A percentile compares a stretch with the other conserved stretches of the same genome.
phyloP scores from a whole-genome alignment of 2,329 filamentous ascomycete genomes.

The Pyricularia sp. region DNA sequence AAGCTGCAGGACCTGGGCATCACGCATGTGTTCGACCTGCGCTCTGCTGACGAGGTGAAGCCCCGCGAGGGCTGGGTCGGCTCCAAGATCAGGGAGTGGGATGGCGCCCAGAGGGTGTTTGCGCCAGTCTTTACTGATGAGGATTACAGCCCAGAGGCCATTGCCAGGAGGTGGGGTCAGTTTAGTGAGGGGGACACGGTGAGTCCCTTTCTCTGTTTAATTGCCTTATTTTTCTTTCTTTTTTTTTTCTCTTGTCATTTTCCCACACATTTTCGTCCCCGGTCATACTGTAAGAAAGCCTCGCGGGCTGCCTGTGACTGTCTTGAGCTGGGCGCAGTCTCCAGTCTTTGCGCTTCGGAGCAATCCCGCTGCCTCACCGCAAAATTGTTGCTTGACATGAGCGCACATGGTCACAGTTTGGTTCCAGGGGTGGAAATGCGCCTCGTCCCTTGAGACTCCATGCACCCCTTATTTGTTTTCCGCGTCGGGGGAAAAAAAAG shows the following conservation, averaged over 20 bases:
- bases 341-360: background rate
- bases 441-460: background rate
- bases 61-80: constrained; percentile 18
- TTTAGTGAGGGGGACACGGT: constrained; percentile 41
- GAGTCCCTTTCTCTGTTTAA: constrained; percentile 5
- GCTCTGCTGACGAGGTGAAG: constrained; percentile 47
- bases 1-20: constrained; percentile 45
- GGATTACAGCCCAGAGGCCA: constrained; percentile 48
- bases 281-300: background rate
- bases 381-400: background rate
- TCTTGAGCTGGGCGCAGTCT: background rate
- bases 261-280: too few relatives aligned
- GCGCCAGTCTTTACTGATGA: constrained; percentile 50
- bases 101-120: constrained; percentile 42
- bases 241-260: background rate
- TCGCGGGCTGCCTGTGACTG: background rate
- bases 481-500: background rate
- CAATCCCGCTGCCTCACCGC: background rate
- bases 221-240: background rate
- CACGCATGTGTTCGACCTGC: constrained; percentile 53
- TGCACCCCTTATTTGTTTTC: background rate
- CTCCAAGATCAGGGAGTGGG: constrained; percentile 29
- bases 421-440: background rate
- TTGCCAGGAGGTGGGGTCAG: constrained; percentile 46
- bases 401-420: background rate